These are phyloP conservation scores for Diutina ranongensis DNA, from an alignment of 1,139 yeast genomes.

Conservation along the genomic window DNA sequence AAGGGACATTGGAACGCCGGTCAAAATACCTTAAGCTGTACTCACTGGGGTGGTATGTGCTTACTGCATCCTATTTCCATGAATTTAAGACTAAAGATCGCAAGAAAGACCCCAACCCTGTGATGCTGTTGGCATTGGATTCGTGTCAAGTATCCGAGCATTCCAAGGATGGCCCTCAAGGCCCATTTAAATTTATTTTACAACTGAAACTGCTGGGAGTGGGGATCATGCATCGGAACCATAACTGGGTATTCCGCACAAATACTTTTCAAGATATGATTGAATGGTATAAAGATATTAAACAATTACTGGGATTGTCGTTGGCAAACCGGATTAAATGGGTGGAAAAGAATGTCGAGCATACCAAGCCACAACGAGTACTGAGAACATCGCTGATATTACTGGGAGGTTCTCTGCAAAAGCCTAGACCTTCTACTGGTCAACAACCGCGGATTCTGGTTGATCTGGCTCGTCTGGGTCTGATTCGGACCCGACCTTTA, in stretches of 20 bases:
- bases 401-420: neutral
- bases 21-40: constrained; percentile 86
- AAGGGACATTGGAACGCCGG: constrained; percentile 79
- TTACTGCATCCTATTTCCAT: constrained; percentile 80
- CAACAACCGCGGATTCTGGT: neutral
- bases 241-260: constrained; percentile 88
- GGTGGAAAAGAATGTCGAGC: constrained; percentile 12
- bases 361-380: neutral
- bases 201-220: constrained; percentile 51
- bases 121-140: constrained; percentile 72
- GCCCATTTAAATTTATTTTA: constrained; percentile 68
- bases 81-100: constrained; percentile 83
- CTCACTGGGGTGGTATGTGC: constrained; percentile 81
- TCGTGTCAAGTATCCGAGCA: constrained; percentile 79
- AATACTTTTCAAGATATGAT: constrained; percentile 70
- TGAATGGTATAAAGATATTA: constrained; percentile 74
- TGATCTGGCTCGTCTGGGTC: neutral
- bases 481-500: constrained; percentile 1
- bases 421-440: neutral
- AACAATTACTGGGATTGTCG: constrained; percentile 46
- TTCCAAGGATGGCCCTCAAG: constrained; percentile 55
- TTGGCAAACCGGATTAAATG: constrained; percentile 37
- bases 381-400: constrained; percentile 3
- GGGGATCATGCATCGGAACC: constrained; percentile 62
- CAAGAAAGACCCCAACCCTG: constrained; percentile 74